phyloP scores from a whole-genome alignment of 2,329 filamentous ascomycete genomes.

The Capronia americana region DNA sequence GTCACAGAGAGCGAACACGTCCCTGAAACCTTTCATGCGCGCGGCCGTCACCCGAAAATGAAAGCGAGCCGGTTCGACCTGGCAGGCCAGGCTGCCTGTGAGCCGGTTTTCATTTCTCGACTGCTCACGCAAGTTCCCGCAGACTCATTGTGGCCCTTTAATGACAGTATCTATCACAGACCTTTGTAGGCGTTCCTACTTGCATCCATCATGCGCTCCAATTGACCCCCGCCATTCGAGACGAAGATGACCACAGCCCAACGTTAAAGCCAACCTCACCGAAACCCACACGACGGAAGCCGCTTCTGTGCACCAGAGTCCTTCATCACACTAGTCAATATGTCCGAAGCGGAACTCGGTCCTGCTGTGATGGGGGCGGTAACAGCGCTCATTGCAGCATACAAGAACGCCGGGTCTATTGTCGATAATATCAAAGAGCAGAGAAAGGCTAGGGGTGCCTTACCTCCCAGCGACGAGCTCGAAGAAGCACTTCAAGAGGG shows the following conservation, averaged over 20 bases:
- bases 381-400: slow-evolving; percentile 29
- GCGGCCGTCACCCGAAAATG: background rate
- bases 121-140: background rate
- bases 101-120: background rate
- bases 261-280: background rate
- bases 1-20: background rate
- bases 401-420: slow-evolving; percentile 30
- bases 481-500: slow-evolving; percentile 31
- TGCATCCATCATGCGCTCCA: background rate
- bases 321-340: background rate
- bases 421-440: slow-evolving; percentile 31
- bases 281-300: background rate
- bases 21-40: slow-evolving; percentile 1
- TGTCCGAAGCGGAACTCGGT: slow-evolving; percentile 27
- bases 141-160: background rate
- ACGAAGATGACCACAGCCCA: background rate
- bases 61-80: background rate
- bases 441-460: slow-evolving; percentile 23
- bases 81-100: background rate
- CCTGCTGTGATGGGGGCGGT: slow-evolving; percentile 24
- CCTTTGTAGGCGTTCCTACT: background rate
- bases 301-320: background rate
- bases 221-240: background rate
- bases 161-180: background rate
- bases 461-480: slow-evolving; percentile 24